Conservation (phyloP, 305 asterid species). For the Fraxinus floribunda region DNA sequence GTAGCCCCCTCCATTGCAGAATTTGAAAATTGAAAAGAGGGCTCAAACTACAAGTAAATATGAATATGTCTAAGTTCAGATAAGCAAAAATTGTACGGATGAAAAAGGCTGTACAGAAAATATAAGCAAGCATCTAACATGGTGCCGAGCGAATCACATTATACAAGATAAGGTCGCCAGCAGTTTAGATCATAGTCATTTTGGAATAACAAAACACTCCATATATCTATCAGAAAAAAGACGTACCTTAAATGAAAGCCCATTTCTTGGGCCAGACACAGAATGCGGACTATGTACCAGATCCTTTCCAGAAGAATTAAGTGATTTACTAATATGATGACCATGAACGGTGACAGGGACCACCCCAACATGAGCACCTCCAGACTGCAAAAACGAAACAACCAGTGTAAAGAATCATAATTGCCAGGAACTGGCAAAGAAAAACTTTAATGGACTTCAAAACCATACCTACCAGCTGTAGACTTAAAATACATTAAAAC, state of each 20-base stretch:
- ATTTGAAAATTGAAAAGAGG: constrained; percentile 51
- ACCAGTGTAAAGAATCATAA: background rate
- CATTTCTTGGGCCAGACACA: constrained; percentile 56
- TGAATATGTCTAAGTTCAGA: constrained; percentile 16
- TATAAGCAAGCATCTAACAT: background rate
- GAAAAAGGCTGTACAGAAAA: background rate
- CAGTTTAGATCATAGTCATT: background rate
- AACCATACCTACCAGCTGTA: constrained; percentile 8
- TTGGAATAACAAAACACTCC: background rate
- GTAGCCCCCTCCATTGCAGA: constrained; percentile 91
- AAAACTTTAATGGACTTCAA: background rate
- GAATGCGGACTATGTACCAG: constrained; percentile 52
- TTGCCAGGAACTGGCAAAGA: constrained; percentile 6
- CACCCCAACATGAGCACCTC: constrained; percentile 45
- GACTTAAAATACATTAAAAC: constrained; percentile 20
- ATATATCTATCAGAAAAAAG: background rate
- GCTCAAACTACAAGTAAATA: constrained; percentile 46
- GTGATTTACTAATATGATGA: constrained; percentile 45
- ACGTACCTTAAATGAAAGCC: constrained; percentile 53
- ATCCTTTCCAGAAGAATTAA: constrained; percentile 41
- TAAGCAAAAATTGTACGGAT: constrained; percentile 9
- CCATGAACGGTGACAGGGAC: constrained; percentile 38
- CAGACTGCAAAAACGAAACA: constrained; percentile 45
- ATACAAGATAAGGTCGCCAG: background rate
- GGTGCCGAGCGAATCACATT: background rate